Evolutionary conservation across 2,329 filamentous ascomycete genomes (phyloP).

Genomic region (Fulvia fulva): DNA sequence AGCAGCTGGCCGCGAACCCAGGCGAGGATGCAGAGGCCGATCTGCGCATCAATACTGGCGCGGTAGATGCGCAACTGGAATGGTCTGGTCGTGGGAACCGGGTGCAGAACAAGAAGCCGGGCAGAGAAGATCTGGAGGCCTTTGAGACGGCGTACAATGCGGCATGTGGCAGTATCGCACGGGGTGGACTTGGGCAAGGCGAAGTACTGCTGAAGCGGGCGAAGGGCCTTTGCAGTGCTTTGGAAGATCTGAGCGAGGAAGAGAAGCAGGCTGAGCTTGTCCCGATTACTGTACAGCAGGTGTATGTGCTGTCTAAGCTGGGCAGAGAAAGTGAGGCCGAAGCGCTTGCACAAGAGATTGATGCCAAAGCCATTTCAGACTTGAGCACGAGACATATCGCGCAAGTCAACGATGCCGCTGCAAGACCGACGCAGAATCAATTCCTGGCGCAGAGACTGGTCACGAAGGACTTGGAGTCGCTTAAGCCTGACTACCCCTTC

Average conservation of each 20-base stretch:
- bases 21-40: slow-evolving; percentile 65
- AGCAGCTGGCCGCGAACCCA: slow-evolving; percentile 48
- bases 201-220: slow-evolving; percentile 66
- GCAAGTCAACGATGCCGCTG: slow-evolving; percentile 60
- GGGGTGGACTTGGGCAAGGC: slow-evolving; percentile 62
- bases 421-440: slow-evolving; percentile 54
- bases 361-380: slow-evolving; percentile 62
- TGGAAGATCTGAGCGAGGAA: slow-evolving; percentile 68
- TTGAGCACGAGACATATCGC: slow-evolving; percentile 63
- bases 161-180: slow-evolving; percentile 68
- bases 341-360: slow-evolving; percentile 58
- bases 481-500: slow-evolving; percentile 64
- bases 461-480: slow-evolving; percentile 50
- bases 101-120: slow-evolving; percentile 53
- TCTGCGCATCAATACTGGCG: slow-evolving; percentile 70
- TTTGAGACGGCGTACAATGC: slow-evolving; percentile 82
- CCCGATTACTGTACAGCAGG: slow-evolving; percentile 72
- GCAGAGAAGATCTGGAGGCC: slow-evolving; percentile 62
- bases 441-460: slow-evolving; percentile 63
- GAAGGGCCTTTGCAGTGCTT: slow-evolving; percentile 65
- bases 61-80: slow-evolving; percentile 66
- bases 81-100: slow-evolving; percentile 59
- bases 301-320: slow-evolving; percentile 65
- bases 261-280: slow-evolving; percentile 72
- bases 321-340: slow-evolving; percentile 65